These are phyloP conservation scores for Haplosporangium gracile DNA, from an alignment of 192 early-diverging fungal species.

Conservation along the genomic window DNA sequence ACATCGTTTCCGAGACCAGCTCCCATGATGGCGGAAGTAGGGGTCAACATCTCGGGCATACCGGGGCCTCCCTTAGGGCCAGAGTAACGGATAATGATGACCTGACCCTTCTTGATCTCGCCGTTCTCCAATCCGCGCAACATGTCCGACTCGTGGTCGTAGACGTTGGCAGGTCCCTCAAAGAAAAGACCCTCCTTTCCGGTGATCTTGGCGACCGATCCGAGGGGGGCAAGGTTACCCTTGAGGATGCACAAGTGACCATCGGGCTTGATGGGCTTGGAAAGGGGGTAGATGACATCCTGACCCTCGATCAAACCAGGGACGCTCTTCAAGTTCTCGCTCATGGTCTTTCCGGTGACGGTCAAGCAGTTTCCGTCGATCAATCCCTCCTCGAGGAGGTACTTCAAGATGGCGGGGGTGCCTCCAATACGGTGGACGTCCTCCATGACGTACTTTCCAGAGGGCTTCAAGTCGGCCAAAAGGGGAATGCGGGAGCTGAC, in stretches of 20 bases:
- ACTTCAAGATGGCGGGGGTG: slow-evolving; percentile 95
- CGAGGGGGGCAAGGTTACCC: slow-evolving; percentile 96
- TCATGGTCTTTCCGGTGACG: slow-evolving; percentile 97
- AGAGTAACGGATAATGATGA: slow-evolving; percentile 96
- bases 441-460: slow-evolving; percentile 98
- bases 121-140: slow-evolving; percentile 87
- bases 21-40: slow-evolving; percentile 98
- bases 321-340: slow-evolving; percentile 88
- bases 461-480: slow-evolving; percentile 98
- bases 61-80: slow-evolving; percentile 99
- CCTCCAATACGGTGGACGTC: slow-evolving; percentile 95
- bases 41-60: slow-evolving; percentile 99
- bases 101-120: slow-evolving; percentile 92
- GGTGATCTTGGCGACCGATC: slow-evolving; percentile 99
- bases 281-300: slow-evolving; percentile 87
- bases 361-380: slow-evolving; percentile 93
- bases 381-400: slow-evolving; percentile 86
- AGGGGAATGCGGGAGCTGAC: slow-evolving; percentile 92
- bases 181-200: slow-evolving; percentile 98
- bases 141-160: slow-evolving; percentile 95
- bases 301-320: slow-evolving; percentile 86
- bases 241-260: slow-evolving; percentile 96
- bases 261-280: slow-evolving; percentile 91
- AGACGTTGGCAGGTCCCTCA: slow-evolving; percentile 90
- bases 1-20: slow-evolving; percentile 98